Percentiles rank a stretch among this genome's conserved stretches.
These are phyloP conservation scores for Rhodosporidiobolus odoratus DNA, from an alignment of 768 basidiomycete species.

Conservation along the genomic window DNA sequence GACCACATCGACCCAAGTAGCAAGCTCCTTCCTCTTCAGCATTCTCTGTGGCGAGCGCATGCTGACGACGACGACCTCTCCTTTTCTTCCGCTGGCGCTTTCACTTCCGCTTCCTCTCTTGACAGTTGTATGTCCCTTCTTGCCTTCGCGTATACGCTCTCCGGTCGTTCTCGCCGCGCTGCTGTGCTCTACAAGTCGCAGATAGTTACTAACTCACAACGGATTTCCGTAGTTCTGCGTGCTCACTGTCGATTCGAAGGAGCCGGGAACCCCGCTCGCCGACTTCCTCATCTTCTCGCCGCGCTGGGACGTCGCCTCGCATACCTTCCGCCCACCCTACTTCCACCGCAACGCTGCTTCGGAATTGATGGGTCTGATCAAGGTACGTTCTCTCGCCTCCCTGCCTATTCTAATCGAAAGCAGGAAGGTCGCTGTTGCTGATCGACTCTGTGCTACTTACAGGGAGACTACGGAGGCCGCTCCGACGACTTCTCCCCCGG, in stretches of 20 bases:
- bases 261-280: constrained; percentile 56
- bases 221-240: constrained; percentile 52
- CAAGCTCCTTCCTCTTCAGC: not conserved
- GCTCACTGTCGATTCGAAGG: constrained; percentile 62
- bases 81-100: not conserved
- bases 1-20: constrained; percentile 68
- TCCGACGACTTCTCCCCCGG: constrained; percentile 63
- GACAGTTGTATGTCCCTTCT: not conserved
- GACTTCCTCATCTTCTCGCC: constrained; percentile 64
- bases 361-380: constrained; percentile 63
- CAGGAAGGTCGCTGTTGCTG: too few relatives aligned
- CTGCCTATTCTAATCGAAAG: too few relatives aligned
- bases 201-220: too few relatives aligned
- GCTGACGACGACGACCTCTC: too few relatives aligned
- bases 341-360: constrained; percentile 62
- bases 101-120: not conserved
- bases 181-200: too few relatives aligned
- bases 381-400: constrained; percentile 33
- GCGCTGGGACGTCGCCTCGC: constrained; percentile 60
- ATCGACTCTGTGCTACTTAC: too few relatives aligned
- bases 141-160: too few relatives aligned
- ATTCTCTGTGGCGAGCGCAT: too few relatives aligned
- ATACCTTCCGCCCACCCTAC: constrained; percentile 52
- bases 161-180: too few relatives aligned
- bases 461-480: constrained; percentile 56